A percentile compares a stretch with the other conserved stretches of the same genome.
phyloP scores from a whole-genome alignment of 2,329 filamentous ascomycete genomes.

The Hypoxylon sp. region DNA sequence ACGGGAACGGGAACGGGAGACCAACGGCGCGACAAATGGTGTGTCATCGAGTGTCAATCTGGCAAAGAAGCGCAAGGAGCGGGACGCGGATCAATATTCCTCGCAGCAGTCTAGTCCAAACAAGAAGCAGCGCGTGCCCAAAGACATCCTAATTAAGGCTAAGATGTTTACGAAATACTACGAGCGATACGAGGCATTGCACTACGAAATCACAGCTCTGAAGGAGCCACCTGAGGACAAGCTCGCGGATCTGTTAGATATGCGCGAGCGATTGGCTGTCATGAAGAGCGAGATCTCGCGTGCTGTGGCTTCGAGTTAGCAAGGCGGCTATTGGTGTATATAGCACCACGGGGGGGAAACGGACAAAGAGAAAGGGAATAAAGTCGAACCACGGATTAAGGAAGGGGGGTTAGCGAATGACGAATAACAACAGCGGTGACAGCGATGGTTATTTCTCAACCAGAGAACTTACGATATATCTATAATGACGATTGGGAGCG shows the following conservation, averaged over 20 bases:
- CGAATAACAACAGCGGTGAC: background rate
- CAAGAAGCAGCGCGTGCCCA: conserved; percentile 59
- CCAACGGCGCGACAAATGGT: conserved; percentile 43
- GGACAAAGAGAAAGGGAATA: background rate
- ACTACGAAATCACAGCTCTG: conserved; percentile 65
- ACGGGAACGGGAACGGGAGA: conserved; percentile 45
- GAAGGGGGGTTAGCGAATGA: background rate
- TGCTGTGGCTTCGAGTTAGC: conserved; percentile 55
- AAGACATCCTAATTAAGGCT: conserved; percentile 66
- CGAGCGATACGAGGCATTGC: conserved; percentile 67
- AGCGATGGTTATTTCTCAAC: background rate
- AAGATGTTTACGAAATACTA: conserved; percentile 68
- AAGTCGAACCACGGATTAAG: background rate
- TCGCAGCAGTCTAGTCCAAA: conserved; percentile 49
- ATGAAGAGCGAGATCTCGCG: conserved; percentile 72
- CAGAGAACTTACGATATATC: conserved; percentile 15
- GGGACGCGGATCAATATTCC: conserved; percentile 50
- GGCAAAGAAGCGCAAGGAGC: conserved; percentile 61
- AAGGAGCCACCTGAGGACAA: conserved; percentile 65
- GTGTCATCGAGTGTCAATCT: conserved; percentile 32
- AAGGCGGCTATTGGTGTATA: background rate
- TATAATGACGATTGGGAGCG: conserved; percentile 27
- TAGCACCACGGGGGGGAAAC: background rate
- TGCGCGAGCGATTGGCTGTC: conserved; percentile 65
- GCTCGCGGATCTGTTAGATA: conserved; percentile 63